Conservation (phyloP, 2,329 filamentous ascomycete genomes). For the Fusarium nisikadoi region DNA sequence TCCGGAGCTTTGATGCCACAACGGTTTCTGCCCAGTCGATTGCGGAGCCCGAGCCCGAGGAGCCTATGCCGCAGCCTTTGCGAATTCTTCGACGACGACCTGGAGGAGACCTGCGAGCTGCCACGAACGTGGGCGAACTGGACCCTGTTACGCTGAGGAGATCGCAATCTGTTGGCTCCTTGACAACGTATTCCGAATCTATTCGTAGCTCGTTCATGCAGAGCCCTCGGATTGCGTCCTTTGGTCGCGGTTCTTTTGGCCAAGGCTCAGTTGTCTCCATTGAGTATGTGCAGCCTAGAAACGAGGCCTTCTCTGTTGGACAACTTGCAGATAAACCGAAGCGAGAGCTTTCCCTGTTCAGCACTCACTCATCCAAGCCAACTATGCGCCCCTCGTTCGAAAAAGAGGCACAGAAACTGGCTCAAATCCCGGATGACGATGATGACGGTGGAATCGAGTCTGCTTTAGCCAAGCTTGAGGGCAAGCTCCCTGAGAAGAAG, state of each 20-base stretch:
- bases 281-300: constrained; percentile 46
- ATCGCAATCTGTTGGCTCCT: constrained; percentile 68
- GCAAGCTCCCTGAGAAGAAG: constrained; percentile 74
- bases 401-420: constrained; percentile 85
- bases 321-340: constrained; percentile 65
- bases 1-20: constrained; percentile 69
- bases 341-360: constrained; percentile 64
- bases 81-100: constrained; percentile 76
- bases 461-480: constrained; percentile 91
- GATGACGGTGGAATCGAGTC: constrained; percentile 86
- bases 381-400: constrained; percentile 83
- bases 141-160: constrained; percentile 61
- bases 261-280: constrained; percentile 25
- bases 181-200: constrained; percentile 70
- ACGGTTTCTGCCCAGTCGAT: constrained; percentile 64
- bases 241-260: constrained; percentile 41
- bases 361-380: constrained; percentile 70
- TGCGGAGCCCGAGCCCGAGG: constrained; percentile 54
- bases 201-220: constrained; percentile 66
- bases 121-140: constrained; percentile 71
- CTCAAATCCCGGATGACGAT: constrained; percentile 89
- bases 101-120: constrained; percentile 78
- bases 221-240: constrained; percentile 50
- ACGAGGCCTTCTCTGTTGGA: constrained; percentile 66
- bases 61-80: constrained; percentile 61